Base-by-base conservation (phyloP, 2,329 filamentous ascomycete species). In the Ceratocystis ficicola region DNA sequence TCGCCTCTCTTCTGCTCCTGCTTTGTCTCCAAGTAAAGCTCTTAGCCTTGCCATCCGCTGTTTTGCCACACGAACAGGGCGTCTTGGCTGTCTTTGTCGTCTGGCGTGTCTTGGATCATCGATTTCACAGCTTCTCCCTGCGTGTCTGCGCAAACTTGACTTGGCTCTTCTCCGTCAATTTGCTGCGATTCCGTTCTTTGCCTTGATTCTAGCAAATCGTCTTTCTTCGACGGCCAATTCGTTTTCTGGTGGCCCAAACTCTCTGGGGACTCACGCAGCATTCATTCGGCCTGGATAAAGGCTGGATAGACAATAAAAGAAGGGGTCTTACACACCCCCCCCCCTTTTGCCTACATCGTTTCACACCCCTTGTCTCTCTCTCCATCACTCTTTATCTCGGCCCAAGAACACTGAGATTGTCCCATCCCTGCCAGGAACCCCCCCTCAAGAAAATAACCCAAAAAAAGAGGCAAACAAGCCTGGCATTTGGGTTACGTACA, bases 401-500 rank as follows among this genome's bases (percentile, higher is more conserved):
- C 44, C 41, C 36, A 30, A 44, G 41, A 48, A 41, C 36, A 3
- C 36, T 62, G 60, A 22, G 32, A 30, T 62, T 62, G 5, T 20
- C 30, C 10, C 44, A 64, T 55, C 62, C 62, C 46, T 64, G 62
- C 62, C 48, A 64, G 62, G 62, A 48, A 64, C 30, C 62, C 48
- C 28, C 44, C 62, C 30, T 30, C 25, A 28, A 36, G 32, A 36
- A 36, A 12, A 36, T 36, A 36, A 36, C 32, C 32, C 12, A 36
- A 36, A 10, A 36, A 57, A 15, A 57, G 25, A 57, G 62, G 62
- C 48, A 46, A 64, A 64, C 62, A 64, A 48, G 20, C 32, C 61
- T 55, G 32, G 28, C 12, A 32, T 57, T 64, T 64, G 48, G 48
- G 62, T 64, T 64, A 64, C 62, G 62, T 64, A 64, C 62, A 64